Evolutionary conservation across 2,329 filamentous ascomycete genomes (phyloP), one percentile per base, ranked within the genome.

Genomic region (Zymoseptoria crescenta): DNA sequence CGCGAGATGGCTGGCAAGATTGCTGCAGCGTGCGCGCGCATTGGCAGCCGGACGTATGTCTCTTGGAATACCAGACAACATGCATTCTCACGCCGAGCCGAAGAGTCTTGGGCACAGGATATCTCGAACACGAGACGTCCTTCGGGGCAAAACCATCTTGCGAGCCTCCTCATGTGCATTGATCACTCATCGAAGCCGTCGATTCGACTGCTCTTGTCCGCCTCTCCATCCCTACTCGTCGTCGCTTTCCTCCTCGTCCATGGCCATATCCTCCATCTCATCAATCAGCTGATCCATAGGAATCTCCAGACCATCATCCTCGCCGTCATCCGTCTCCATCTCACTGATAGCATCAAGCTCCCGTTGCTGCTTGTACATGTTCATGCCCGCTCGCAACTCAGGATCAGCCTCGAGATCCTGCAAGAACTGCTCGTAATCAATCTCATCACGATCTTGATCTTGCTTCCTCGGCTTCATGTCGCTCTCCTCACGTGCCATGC

Each of bases 401-500:
- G 88, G 83, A 73, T 99, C 94, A 73, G 97, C 92, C 76, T 99
- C 95, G 9, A 99, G 90, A 74, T 99, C 94, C 52, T 88, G 87
- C 80, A 99, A 78, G 84, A 99, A 99, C 83, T 92, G 85, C 79
- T 99, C 94, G 76, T 96, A 99, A 75, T 99, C 94, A 65, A 87
- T 84, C 72, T 97, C 92, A 79, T 96, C 85, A 64, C 86, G 85
- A 60, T 92, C 89, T 72, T 93, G 88, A 72, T 97, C 92, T 60
- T 90, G 81, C 77, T 96, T 91, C 79, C 89, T 87, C 41, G 90
- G 89, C 64, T 92, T 77, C 74, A 95, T 81, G 65, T 96, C 93
- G 66, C 88, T 88, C 73, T 96, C 90, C 64, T 97, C 92, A 76
- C 85, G 88, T 65, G 82, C 83, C 89, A 99, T 93, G 70, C 94